Evolutionary conservation across 345 rosid genomes (phyloP), one percentile per base, ranked within the genome.

Genomic region (Stellera chamaejasme): DNA sequence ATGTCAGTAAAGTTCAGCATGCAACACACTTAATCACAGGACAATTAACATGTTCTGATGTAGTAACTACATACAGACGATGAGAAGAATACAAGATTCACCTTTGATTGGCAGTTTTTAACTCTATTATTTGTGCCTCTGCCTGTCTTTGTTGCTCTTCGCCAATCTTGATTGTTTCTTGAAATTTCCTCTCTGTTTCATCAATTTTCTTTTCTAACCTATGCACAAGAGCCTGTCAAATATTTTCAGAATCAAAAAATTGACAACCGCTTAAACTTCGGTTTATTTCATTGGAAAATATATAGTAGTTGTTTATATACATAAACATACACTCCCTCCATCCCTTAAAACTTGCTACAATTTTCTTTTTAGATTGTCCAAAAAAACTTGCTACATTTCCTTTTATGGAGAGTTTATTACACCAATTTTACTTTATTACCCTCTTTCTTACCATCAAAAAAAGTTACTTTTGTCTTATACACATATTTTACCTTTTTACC

Each of bases 101-200:
- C 99, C 87, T 82, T 61, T 86, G 96, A 93, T 81, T 83, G 5
- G 66, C 59, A 70, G 88, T 84, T 84, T 93, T 89, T 61, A 84
- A 69, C 66, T 89, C 94, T 64, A 89, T 91, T 56, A 86, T 72
- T 76, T 79, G 86, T n/a, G 83, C 66, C 75, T 93, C 97, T 28
- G 99, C 94, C 6, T 89, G 94, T 75, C 80, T 81, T 72, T 83
- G 68, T 57, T 95, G 74, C 69, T 86, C 89, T 66, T 92, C 93
- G 61, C 95, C 76, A 27, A 84, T 71, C 73, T 71, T 84, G 69
- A 62, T 86, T 27, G 87, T 72, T 76, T 89, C 97, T 67, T 79
- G 83, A 70, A 81, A 81, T 68, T 84, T 86, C 63, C 70, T 86
- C 82, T 88, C 95, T 59, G 87, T 79, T 72, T 88, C 94, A 64